Evolutionary conservation across 495 filamentous ascomycete genomes (phyloP), one percentile per base, ranked within the genome.

Genomic region (Penicillium robsamsonii): DNA sequence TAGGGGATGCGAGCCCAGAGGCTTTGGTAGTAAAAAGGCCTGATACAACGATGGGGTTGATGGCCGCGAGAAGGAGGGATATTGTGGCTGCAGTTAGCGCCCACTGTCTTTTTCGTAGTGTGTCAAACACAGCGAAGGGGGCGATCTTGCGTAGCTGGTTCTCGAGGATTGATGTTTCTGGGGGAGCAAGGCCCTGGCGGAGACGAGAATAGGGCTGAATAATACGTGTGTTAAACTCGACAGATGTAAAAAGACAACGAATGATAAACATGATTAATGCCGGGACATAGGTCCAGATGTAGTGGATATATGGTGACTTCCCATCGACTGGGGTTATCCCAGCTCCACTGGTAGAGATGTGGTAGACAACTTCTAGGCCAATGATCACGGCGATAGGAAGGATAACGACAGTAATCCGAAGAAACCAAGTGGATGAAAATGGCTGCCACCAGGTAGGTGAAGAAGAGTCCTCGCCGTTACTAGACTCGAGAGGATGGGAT

Each of bases 191-290:
- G 47, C 22, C 42, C 35, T 49, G 4, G 20, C 50, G 20, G n/a
- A 60, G 55, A 58, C 50, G 18, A 40, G 53, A 45, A 51, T 55
- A 42, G 8, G 53, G 53, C 20, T 56, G 53, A 20, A 56, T 10
- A 17, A 50, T 35, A 4, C 53, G 53, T 27, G 37, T 27, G 12
- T 45, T 45, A 43, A 56, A 50, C 27, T 56, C 53, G 8, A 50
- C 30, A 29, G 33, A 46, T 41, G 38, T 24, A 45, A 60, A 46
- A 46, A 51, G 37, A 52, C 51, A 56, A 6, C 54, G 59, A 15
- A 60, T 45, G 15, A 44, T 17, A 12, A 66, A 53, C 57, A 66
- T 60, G 0, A 66, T 40, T 3, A 66, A 29, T n/a, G 63, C 63
- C 2, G 63, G 63, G 3, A 66, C 24, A 31, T 66, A 66, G 10